A percentile compares a stretch with the other conserved stretches of the same genome.
Conservation (phyloP, 306 rosid species). For the Rosa persica region DNA sequence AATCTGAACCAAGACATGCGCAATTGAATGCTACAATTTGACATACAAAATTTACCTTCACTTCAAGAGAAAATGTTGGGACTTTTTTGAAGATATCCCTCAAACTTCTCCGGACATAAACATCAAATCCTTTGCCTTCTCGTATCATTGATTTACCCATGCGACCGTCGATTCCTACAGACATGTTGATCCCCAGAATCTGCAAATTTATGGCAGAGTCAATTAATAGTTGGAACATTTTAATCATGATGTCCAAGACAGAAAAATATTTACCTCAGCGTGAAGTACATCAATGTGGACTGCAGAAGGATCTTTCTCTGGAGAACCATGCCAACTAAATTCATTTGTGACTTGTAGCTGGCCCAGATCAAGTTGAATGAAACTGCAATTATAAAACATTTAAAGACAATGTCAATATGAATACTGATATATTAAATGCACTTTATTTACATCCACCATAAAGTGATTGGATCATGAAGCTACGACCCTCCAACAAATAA, state of each 20-base stretch:
- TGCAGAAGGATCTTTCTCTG: slow-evolving; percentile 81
- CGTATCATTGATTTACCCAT: slow-evolving; percentile 92
- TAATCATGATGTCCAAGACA: slow-evolving; percentile 1
- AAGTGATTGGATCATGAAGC: slow-evolving; percentile 7
- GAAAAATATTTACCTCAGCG: slow-evolving; percentile 67
- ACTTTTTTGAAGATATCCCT: slow-evolving; percentile 94
- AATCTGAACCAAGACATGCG: neutral
- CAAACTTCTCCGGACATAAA: slow-evolving; percentile 86
- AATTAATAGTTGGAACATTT: slow-evolving; percentile 23
- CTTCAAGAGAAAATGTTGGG: slow-evolving; percentile 90
- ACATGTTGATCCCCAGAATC: slow-evolving; percentile 94
- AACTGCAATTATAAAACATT: slow-evolving; percentile 49
- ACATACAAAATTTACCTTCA: slow-evolving; percentile 53
- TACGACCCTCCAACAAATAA: neutral
- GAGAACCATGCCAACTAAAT: slow-evolving; percentile 89
- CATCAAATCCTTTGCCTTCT: slow-evolving; percentile 86
- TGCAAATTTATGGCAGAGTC: slow-evolving; percentile 40
- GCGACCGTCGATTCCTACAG: slow-evolving; percentile 72
- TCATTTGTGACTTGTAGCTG: slow-evolving; percentile 76
- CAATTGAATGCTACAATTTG: slow-evolving; percentile 8
- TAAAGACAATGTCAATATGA: neutral
- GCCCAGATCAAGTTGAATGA: slow-evolving; percentile 97
- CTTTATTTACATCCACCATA: slow-evolving; percentile 17
- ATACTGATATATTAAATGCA: neutral
- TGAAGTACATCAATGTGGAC: slow-evolving; percentile 86